phyloP scores from a whole-genome alignment of 768 basidiomycete species.

The Lepiota subincarnata region DNA sequence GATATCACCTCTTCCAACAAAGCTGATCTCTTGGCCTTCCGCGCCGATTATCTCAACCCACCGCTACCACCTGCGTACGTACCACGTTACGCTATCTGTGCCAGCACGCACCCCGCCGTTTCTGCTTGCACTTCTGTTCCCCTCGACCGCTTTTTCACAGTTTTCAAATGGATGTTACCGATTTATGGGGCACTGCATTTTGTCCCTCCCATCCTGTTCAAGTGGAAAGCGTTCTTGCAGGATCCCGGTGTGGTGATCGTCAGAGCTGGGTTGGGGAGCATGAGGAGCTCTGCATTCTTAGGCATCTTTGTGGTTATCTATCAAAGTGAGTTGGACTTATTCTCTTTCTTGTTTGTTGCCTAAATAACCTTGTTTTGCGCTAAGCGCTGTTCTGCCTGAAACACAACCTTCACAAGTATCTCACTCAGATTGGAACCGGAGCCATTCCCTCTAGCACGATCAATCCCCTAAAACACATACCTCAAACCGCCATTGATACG shows the following conservation, averaged over 20 bases:
- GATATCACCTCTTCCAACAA: conserved; percentile 53
- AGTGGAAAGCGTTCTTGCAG: conserved; percentile 57
- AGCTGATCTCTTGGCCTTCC: conserved; percentile 41
- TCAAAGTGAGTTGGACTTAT: conserved; percentile 51
- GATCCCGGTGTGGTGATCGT: conserved; percentile 66
- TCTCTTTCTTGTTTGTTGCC: conserved; percentile 18
- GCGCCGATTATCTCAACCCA: conserved; percentile 30
- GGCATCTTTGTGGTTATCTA: conserved; percentile 79
- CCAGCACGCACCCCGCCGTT: conserved; percentile 70
- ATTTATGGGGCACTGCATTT: conserved; percentile 89
- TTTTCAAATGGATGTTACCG: conserved; percentile 80
- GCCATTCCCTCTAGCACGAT: conserved; percentile 20
- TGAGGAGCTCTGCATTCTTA: conserved; percentile 83
- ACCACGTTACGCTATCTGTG: conserved; percentile 51
- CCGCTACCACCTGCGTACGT: conserved; percentile 18
- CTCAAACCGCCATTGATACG: conserved; percentile 45
- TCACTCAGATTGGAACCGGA: conserved; percentile 24
- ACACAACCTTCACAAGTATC: conserved; percentile 48
- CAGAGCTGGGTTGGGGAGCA: conserved; percentile 64
- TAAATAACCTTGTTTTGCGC: not conserved
- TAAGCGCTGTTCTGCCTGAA: conserved; percentile 64
- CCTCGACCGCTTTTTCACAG: conserved; percentile 69
- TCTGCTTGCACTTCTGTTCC: conserved; percentile 58
- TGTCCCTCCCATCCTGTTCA: conserved; percentile 82
- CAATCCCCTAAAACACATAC: conserved; percentile 22